Base-by-base conservation (phyloP, 1,284 basidiomycete species). In the Papiliotrema fonsecae region DNA sequence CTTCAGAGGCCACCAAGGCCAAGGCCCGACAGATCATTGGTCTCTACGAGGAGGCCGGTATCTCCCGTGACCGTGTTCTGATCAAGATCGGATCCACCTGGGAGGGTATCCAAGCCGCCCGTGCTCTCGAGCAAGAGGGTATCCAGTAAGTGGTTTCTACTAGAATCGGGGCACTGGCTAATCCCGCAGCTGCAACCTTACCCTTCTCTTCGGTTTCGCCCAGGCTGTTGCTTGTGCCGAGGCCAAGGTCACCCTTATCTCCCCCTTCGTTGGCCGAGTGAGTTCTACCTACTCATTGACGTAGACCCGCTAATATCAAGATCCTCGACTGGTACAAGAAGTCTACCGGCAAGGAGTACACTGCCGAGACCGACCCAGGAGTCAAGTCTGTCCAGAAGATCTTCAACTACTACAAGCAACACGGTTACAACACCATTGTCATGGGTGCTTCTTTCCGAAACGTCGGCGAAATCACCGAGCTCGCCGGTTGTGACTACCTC, bases 361-460 rank as follows among this genome's bases (percentile, higher is more conserved):
- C 84, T 59, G 88, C 87, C 51, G 87, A 88, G 62, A 67, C 65
- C 44, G 94, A 98, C 80, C 94, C 94, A n/a, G 94, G 94, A 81
- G 94, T 99, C 60, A 75, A 83, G 73, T 94, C 90, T 35, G 94
- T 99, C 56, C 85, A 88, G 80, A 86, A 82, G 76, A 98, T 97
- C 79, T 98, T 87, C 84, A 88, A 91, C 81, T 97, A 97, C 81
- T 98, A 97, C 85, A 98, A 98, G 81, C 91, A 96, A 76, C 82
- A 98, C 78, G 82, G 83, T 58, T 97, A 97, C 84, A 91, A 93
- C 71, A 99, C 94, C 62, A 97, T 97, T 74, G 93, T 98, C 75
- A 98, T 98, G 94, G 94, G 94, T 74, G 94, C 94, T 56, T 96
- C 91, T 47, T 98, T 98, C 92, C 87, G 91, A 72, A 94, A 94